Base-by-base conservation (phyloP, 108 stramenopile genomes). In the Mediolabrus comicus region DNA sequence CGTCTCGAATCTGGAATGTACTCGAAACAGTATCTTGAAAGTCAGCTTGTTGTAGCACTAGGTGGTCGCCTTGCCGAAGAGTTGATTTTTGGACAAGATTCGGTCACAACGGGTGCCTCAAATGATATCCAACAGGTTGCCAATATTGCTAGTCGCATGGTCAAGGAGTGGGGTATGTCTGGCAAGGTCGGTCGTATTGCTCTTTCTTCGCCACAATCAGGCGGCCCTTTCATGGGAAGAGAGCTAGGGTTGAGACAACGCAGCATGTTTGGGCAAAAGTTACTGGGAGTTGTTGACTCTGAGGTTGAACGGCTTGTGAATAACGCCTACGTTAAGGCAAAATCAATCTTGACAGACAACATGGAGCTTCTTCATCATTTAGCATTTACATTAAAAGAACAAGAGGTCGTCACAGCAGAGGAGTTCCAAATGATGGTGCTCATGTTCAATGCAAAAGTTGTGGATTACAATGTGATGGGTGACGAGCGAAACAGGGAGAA, bases 41-140 rank as follows among this genome's bases (percentile, higher is more conserved):
- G 93, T 72, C 97, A 85, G 71, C 85, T 84, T 29, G 95, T 89
- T 62, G 97, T 99, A 26, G 96, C 96, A 3, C 81, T 98, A 7
- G 98, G 98, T 31, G 98, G 98, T 26, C 97, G 97, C 55, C 80
- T 97, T 25, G 98, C 98, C 7, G 98, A 99, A 82, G 97, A 99
- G 79, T 59, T 99, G 34, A 92, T 98, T 33, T 98, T 90, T 76
- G 98, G 98, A 30, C 86, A 95, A 53, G 96, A 97, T 62, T 69
- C 90, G 64, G 95, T 97, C 36, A 99, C 98, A 5, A 97, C 96
- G 29, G 98, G 98, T 60, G 97, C 98, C 7, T 94, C 95, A 51
- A 96, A 97, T 61, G 98, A 99, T 83, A 85, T 99, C 55, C 90
- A 97, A 70, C 95, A 98, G 62, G 98, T 96, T 56, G 86, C 96